A percentile compares a stretch with the other conserved stretches of the same genome.
Conservation (phyloP, 1,139 yeast genomes). For the Yamadazyma kanchanaburiensis region DNA sequence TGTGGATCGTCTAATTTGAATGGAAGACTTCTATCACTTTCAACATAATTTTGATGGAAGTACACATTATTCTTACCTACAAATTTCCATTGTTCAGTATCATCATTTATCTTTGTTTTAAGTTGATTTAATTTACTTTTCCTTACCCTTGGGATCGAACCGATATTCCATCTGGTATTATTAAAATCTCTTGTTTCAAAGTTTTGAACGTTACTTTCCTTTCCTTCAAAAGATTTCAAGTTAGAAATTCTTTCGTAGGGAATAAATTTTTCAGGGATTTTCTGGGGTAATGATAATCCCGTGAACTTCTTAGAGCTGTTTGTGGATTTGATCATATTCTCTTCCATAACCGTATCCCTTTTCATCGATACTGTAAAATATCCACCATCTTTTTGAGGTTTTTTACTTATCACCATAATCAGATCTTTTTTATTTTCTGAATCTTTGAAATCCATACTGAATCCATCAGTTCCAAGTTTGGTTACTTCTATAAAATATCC, state of each 20-base stretch:
- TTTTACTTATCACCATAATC: constrained; percentile 27
- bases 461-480: constrained; percentile 17
- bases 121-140: constrained; percentile 17
- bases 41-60: constrained; percentile 28
- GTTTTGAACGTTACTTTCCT: constrained; percentile 19
- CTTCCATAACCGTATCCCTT: constrained; percentile 10
- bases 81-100: constrained; percentile 20
- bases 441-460: constrained; percentile 30
- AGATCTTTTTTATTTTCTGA: constrained; percentile 18
- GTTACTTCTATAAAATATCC: constrained; percentile 48
- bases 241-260: constrained; percentile 19
- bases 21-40: constrained; percentile 9
- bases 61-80: constrained; percentile 26
- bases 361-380: constrained; percentile 26
- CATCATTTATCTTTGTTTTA: constrained; percentile 15
- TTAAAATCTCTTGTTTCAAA: constrained; percentile 30
- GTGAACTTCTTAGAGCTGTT: constrained; percentile 15
- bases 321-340: constrained; percentile 10
- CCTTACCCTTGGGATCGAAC: constrained; percentile 42
- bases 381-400: constrained; percentile 25
- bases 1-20: constrained; percentile 19
- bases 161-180: constrained; percentile 38
- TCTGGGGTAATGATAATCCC: constrained; percentile 26
- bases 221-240: constrained; percentile 6
- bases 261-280: constrained; percentile 20